Conservation (phyloP, 768 basidiomycete species). For the Rhodosporidiobolus sp. region DNA sequence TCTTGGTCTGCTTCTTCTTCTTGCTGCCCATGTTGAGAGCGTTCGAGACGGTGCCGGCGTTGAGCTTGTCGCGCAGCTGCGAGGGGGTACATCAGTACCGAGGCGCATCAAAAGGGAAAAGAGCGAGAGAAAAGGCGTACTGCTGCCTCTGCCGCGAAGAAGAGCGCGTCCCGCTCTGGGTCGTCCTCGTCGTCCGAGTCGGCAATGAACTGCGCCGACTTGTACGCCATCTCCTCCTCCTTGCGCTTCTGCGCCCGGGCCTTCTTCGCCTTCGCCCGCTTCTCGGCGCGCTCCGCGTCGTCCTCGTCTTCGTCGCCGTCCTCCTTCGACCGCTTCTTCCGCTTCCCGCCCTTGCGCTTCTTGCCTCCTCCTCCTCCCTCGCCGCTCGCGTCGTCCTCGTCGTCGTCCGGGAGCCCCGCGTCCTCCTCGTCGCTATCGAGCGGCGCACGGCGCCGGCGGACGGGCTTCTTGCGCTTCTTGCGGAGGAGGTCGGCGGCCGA, state of each 20-base stretch:
- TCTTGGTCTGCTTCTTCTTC: conserved; percentile 5
- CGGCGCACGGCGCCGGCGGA: conserved; percentile 33
- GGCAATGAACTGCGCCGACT: conserved; percentile 41
- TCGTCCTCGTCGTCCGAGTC: conserved; percentile 42
- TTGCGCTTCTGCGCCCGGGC: conserved; percentile 27
- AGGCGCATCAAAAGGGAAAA: neutral
- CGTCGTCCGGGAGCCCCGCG: conserved; percentile 7
- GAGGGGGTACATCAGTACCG: rapidly evolving
- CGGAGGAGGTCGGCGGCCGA: conserved; percentile 63
- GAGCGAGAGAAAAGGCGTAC: conserved; percentile 2
- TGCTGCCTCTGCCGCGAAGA: conserved; percentile 37
- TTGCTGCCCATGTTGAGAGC: conserved; percentile 13
- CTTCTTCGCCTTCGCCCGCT: conserved; percentile 8
- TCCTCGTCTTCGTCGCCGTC: neutral
- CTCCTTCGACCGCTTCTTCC: neutral
- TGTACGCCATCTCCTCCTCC: conserved; percentile 38
- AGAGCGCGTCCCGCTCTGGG: conserved; percentile 29
- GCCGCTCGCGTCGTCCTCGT: conserved; percentile 5
- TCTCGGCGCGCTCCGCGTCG: neutral
- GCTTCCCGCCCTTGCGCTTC: conserved; percentile 16
- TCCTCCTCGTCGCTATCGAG: conserved; percentile 12
- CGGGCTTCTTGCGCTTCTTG: conserved; percentile 56
- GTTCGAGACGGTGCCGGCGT: conserved; percentile 6
- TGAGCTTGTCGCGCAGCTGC: conserved; percentile 31
- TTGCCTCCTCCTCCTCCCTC: conserved; percentile 20